These are phyloP conservation scores for Leccinum huronense DNA, from an alignment of 1,284 basidiomycete genomes.

Conservation along the genomic window DNA sequence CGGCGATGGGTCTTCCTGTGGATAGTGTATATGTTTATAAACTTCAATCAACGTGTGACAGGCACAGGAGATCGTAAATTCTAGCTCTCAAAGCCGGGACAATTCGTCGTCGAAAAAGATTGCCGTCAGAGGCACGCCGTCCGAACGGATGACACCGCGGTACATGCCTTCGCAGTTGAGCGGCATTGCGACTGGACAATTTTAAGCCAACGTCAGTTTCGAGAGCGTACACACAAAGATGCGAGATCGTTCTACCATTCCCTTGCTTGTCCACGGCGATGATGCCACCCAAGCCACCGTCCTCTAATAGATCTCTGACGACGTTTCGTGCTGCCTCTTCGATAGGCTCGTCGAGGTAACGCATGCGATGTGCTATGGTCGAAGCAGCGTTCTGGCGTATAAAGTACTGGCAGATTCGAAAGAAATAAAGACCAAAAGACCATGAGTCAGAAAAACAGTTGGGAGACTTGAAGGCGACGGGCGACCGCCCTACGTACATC, in stretches of 20 bases:
- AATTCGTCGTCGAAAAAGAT: constrained; percentile 73
- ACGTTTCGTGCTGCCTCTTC: constrained; percentile 52
- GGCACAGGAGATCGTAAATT: not conserved
- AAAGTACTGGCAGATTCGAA: constrained; percentile 58
- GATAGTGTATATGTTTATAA: constrained; percentile 38
- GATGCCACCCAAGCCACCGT: constrained; percentile 67
- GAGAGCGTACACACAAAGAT: not conserved
- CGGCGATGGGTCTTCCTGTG: constrained; percentile 94
- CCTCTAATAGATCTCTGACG: constrained; percentile 52
- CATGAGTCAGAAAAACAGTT: not conserved
- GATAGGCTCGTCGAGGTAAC: constrained; percentile 57
- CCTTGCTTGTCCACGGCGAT: constrained; percentile 67
- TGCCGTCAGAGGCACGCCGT: constrained; percentile 68
- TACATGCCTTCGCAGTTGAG: constrained; percentile 81
- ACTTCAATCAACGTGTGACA: not conserved
- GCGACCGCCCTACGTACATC: constrained; percentile 63
- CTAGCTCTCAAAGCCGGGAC: constrained; percentile 16
- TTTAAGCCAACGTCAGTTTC: constrained; percentile 7
- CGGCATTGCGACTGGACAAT: constrained; percentile 56
- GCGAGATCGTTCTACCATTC: constrained; percentile 47
- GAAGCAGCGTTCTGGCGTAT: constrained; percentile 68
- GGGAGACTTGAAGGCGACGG: not conserved
- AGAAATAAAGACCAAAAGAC: not conserved
- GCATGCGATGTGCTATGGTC: constrained; percentile 66
- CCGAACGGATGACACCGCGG: constrained; percentile 65